These are phyloP conservation scores for Fusarium oligoseptatum DNA, from an alignment of 2,329 filamentous ascomycete genomes.

Conservation along the genomic window DNA sequence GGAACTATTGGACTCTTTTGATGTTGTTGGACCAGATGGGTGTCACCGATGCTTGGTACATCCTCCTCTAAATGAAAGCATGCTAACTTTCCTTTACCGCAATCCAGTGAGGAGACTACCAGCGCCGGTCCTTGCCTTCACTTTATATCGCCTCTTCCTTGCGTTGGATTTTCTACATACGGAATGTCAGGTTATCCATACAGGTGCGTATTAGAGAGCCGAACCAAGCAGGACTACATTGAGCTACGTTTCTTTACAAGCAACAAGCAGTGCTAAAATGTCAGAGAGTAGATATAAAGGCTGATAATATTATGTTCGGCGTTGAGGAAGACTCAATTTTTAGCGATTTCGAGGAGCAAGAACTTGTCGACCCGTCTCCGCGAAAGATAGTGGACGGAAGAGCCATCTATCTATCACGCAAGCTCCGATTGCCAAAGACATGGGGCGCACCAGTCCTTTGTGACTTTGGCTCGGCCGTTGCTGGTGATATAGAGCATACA, in stretches of 20 bases:
- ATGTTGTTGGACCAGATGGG: slow-evolving; percentile 52
- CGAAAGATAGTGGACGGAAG: slow-evolving; percentile 57
- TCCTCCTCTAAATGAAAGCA: slow-evolving; percentile 59
- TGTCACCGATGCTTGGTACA: slow-evolving; percentile 55
- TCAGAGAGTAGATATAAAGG: slow-evolving; percentile 58
- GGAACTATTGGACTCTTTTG: slow-evolving; percentile 54
- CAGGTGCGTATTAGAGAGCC: slow-evolving; percentile 51
- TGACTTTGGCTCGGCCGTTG: slow-evolving; percentile 63
- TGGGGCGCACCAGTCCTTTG: slow-evolving; percentile 57
- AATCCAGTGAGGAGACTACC: slow-evolving; percentile 56
- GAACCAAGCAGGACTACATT: neutral
- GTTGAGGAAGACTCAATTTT: slow-evolving; percentile 57
- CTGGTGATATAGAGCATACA: slow-evolving; percentile 49
- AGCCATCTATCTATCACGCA: slow-evolving; percentile 58
- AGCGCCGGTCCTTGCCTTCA: slow-evolving; percentile 49
- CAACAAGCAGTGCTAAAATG: slow-evolving; percentile 42
- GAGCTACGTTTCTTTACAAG: slow-evolving; percentile 1
- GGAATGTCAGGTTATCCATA: slow-evolving; percentile 60
- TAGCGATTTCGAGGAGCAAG: slow-evolving; percentile 53
- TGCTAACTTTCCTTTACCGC: slow-evolving; percentile 54
- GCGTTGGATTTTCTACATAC: slow-evolving; percentile 61
- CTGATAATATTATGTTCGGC: slow-evolving; percentile 61
- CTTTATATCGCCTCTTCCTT: slow-evolving; percentile 56
- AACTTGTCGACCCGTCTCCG: slow-evolving; percentile 55
- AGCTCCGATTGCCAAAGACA: slow-evolving; percentile 51